Conservation (phyloP, 2,329 filamentous ascomycete genomes). For the Sarocladium strictum region DNA sequence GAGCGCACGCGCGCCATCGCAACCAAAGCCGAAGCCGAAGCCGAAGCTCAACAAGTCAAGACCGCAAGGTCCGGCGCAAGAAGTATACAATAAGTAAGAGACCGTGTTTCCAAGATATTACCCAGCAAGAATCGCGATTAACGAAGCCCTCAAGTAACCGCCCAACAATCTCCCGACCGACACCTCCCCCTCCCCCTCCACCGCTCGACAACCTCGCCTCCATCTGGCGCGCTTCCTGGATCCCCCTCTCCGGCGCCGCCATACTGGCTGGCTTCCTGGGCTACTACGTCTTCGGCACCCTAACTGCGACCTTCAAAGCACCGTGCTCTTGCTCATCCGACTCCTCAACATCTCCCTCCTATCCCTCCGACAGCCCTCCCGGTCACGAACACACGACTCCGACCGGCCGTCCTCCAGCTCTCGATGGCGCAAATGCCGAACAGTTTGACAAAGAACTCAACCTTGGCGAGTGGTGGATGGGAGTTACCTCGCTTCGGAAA, state of each 20-base stretch:
- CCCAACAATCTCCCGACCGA: constrained; percentile 2
- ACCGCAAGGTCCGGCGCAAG: constrained; percentile 19
- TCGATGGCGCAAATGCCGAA: constrained; percentile 40
- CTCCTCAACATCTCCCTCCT: constrained; percentile 1
- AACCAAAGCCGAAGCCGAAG: constrained; percentile 5
- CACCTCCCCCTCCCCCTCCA: constrained; percentile 17
- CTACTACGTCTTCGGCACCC: constrained; percentile 38
- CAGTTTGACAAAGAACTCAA: constrained; percentile 55
- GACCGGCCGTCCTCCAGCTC: constrained; percentile 42
- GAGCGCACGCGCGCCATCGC: not conserved
- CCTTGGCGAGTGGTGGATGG: constrained; percentile 50
- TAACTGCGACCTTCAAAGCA: constrained; percentile 27
- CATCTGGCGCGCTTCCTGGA: constrained; percentile 33
- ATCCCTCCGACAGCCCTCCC: not conserved
- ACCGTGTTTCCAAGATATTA: not conserved
- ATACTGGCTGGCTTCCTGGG: constrained; percentile 39
- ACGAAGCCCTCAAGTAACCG: constrained; percentile 10
- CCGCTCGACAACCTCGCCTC: constrained; percentile 27
- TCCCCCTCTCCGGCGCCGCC: constrained; percentile 40
- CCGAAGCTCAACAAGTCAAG: not conserved
- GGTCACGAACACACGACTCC: constrained; percentile 29
- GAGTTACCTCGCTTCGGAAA: constrained; percentile 45
- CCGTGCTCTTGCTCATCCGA: constrained; percentile 13
- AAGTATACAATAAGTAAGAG: constrained; percentile 17
- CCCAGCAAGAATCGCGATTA: constrained; percentile 1